These are phyloP conservation scores for Fusarium musae DNA, from an alignment of 2,329 filamentous ascomycete genomes.

Conservation along the genomic window DNA sequence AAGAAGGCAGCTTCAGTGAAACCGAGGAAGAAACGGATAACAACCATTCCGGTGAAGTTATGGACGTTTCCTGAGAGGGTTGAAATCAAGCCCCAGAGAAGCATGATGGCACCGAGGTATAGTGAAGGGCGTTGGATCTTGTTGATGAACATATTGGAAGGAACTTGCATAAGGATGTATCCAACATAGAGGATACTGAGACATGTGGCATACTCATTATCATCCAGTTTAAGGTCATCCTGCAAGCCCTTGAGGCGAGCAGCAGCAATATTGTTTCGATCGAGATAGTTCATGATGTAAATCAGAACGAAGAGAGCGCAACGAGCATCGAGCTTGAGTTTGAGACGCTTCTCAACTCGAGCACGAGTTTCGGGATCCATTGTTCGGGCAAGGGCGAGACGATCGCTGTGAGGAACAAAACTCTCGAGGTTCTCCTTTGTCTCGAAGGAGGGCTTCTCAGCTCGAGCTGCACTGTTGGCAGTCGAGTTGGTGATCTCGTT, in stretches of 20 bases:
- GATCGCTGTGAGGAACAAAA: background rate
- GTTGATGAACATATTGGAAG: constrained; percentile 68
- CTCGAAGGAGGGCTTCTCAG: constrained; percentile 3
- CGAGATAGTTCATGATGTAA: constrained; percentile 79
- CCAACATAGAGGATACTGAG: constrained; percentile 74
- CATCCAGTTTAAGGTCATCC: constrained; percentile 64
- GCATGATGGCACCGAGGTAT: constrained; percentile 64
- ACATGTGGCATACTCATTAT: constrained; percentile 71
- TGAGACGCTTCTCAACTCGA: constrained; percentile 70
- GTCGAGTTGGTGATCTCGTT: constrained; percentile 12
- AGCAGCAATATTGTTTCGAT: constrained; percentile 75
- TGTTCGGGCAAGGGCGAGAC: background rate
- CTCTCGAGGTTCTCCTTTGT: background rate
- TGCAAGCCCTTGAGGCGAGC: constrained; percentile 74
- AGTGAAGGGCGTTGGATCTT: constrained; percentile 61
- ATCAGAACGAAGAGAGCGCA: constrained; percentile 77
- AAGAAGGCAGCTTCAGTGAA: constrained; percentile 73
- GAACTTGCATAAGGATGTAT: constrained; percentile 72
- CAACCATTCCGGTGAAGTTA: constrained; percentile 65
- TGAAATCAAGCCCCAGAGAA: constrained; percentile 71
- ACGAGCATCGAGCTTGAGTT: constrained; percentile 77
- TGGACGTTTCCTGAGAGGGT: constrained; percentile 64
- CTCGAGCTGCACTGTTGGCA: background rate
- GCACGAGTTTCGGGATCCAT: constrained; percentile 11
- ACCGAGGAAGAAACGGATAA: constrained; percentile 68